phyloP scores from a whole-genome alignment of 1,139 yeast genomes.

The Saccharomycopsis crataegensis region DNA sequence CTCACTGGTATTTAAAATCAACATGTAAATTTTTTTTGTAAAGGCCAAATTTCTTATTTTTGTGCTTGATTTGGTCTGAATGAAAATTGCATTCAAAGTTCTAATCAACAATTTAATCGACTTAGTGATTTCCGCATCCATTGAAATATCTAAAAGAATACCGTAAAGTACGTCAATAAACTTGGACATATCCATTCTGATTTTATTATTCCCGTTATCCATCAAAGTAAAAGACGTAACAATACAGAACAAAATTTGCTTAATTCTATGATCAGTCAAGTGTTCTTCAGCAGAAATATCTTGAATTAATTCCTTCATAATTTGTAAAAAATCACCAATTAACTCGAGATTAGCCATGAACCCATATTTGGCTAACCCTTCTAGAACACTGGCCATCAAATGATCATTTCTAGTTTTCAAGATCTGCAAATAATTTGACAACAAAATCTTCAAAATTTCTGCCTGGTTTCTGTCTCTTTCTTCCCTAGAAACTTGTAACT shows the following conservation, averaged over 20 bases:
- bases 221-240: conserved; percentile 87
- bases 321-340: conserved; percentile 86
- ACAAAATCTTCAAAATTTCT: conserved; percentile 65
- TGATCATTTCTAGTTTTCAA: conserved; percentile 55
- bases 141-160: conserved; percentile 55
- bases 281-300: conserved; percentile 38
- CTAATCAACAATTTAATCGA: conserved; percentile 76
- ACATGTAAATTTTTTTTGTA: conserved; percentile 66
- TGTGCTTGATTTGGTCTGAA: conserved; percentile 69
- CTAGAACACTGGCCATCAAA: conserved; percentile 82
- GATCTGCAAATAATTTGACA: conserved; percentile 70
- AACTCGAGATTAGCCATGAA: conserved; percentile 88
- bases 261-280: conserved; percentile 31
- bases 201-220: conserved; percentile 61
- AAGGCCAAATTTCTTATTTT: conserved; percentile 72
- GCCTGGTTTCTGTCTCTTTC: conserved; percentile 83
- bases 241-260: conserved; percentile 76
- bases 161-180: conserved; percentile 71
- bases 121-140: conserved; percentile 81
- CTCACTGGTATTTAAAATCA: conserved; percentile 74
- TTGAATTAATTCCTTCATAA: conserved; percentile 67
- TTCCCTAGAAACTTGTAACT: conserved; percentile 77
- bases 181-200: conserved; percentile 57
- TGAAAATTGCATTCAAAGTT: conserved; percentile 74
- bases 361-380: conserved; percentile 86